Evolutionary conservation across 179 eudicot genomes (phyloP).

Genomic region (Monotropa hypopitys): DNA sequence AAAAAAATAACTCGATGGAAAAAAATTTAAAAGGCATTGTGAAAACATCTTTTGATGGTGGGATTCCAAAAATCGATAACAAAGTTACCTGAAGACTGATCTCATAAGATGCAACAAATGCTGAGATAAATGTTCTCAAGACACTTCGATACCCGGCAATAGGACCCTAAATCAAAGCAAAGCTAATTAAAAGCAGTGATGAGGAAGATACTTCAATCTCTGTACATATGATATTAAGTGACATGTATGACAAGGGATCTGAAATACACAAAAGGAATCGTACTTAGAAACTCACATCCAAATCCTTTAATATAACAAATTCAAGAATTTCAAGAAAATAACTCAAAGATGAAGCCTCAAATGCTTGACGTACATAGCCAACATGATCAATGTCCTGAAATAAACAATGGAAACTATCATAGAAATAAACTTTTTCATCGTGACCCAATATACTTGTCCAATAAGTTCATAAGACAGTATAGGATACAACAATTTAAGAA

Average conservation of each 20-base stretch:
- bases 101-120: slow-evolving; percentile 94
- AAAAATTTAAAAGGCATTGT: not conserved
- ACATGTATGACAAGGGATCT: not conserved
- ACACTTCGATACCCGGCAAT: slow-evolving; percentile 79
- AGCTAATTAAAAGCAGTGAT: not conserved
- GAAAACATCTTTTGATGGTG: not conserved
- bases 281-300: slow-evolving; percentile 54
- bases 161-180: slow-evolving; percentile 43
- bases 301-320: slow-evolving; percentile 60
- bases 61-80: not conserved
- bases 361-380: slow-evolving; percentile 83
- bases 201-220: not conserved
- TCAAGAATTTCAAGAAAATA: slow-evolving; percentile 63
- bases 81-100: slow-evolving; percentile 65
- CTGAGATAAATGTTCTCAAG: slow-evolving; percentile 77
- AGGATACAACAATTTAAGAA: not conserved
- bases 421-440: not conserved
- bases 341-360: slow-evolving; percentile 66
- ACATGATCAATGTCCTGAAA: slow-evolving; percentile 82
- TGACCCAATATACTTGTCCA: not conserved
- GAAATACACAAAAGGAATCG: slow-evolving; percentile 6
- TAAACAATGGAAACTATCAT: slow-evolving; percentile 1
- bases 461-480: not conserved
- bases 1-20: slow-evolving; percentile 7
- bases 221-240: not conserved